These are phyloP conservation scores for Aureobasidium melanogenum DNA, from an alignment of 2,329 filamentous ascomycete species.

Conservation along the genomic window DNA sequence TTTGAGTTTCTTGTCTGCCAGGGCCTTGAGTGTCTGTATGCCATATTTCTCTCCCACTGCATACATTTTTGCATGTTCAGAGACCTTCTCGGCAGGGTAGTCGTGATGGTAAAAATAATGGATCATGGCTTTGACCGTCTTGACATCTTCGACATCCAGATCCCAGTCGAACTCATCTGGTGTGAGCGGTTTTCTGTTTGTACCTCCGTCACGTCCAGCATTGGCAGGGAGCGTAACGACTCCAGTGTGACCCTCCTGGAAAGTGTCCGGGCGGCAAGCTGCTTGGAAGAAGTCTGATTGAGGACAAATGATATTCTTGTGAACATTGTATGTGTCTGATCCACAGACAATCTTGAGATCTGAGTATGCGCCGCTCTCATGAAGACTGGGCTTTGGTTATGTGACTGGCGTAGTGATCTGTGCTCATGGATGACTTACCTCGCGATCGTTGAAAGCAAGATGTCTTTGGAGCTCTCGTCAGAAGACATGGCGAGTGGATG, in stretches of 20 bases:
- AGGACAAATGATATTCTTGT: constrained; percentile 19
- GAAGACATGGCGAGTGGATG: too few relatives aligned
- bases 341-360: constrained; percentile 19
- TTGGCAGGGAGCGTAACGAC: not conserved
- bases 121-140: not conserved
- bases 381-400: not conserved
- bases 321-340: constrained; percentile 15
- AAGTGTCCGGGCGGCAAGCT: constrained; percentile 14
- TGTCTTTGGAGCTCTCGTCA: too few relatives aligned
- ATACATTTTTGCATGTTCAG: not conserved
- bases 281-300: constrained; percentile 19
- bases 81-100: not conserved
- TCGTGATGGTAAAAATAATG: not conserved
- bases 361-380: constrained; percentile 13
- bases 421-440: not conserved
- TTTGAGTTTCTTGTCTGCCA: too few relatives aligned
- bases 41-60: not conserved
- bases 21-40: not conserved
- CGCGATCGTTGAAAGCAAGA: not conserved
- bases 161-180: not conserved
- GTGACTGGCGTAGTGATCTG: too few relatives aligned
- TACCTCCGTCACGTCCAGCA: not conserved
- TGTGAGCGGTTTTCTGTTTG: not conserved
- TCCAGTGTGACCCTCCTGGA: not conserved
- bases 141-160: not conserved